Evolutionary conservation across 805 yeast genomes (phyloP), one percentile per base, ranked within the genome.

Genomic region (Saturnispora diversa): DNA sequence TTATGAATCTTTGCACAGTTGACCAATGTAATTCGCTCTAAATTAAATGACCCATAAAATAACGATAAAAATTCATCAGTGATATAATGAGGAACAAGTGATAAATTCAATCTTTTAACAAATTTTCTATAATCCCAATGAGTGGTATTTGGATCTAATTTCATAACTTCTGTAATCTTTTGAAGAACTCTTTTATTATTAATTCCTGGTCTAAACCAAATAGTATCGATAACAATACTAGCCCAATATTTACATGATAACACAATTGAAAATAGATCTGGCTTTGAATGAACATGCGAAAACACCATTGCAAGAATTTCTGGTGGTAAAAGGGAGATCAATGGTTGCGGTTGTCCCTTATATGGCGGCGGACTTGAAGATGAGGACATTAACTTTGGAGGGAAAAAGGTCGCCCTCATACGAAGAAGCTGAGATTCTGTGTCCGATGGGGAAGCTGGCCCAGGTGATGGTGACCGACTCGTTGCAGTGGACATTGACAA

Each of bases 191-290:
- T 44, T 34, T 66, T 69, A 44, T 68, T 66, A 46, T 71, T 74
- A 59, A 84, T 69, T 31, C 74, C 74, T 3, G 97, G 96, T 44
- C 97, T 73, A 55, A 84, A 84, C 94, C 96, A 88, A 23, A 88
- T 64, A 31, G 80, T 68, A 52, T 84, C 95, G 9, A 86, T 77
- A 11, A 84, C 77, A 31, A 84, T 66, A 49, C 76, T 74, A 9
- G 87, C 83, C 82, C 95, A 87, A 45, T 77, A 72, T 51, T 75
- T 77, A 60, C 95, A 87, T 6, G 85, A 88, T 1, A 85, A 68
- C 46, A 85, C 63, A 17, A 81, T 60, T 11, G 75, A 66, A 21
- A 75, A 76, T 44, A 79, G 63, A 50, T 81, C 87, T 3, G 70
- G 54, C 48, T 71, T 75, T 31, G 80, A 69, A 35, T 70, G 75